Base-by-base conservation (phyloP, 1,284 basidiomycete species). In the Sporisorium iseilematis-ciliati region DNA sequence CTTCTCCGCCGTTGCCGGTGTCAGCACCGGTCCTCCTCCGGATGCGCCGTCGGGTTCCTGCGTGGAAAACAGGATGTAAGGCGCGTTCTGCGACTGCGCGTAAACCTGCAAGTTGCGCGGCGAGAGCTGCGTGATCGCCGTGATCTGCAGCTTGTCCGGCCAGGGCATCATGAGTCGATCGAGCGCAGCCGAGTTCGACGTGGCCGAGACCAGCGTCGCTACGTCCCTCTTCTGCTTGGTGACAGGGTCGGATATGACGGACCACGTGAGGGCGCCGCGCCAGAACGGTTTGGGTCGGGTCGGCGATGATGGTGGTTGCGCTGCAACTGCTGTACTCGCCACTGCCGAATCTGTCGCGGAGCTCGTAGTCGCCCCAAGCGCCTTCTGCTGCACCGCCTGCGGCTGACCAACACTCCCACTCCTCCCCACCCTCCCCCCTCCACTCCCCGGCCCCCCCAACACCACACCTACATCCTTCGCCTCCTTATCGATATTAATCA, bases 401-500 rank as follows among this genome's bases (percentile, higher is more conserved):
- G 41, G 54, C 31, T 57, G 42, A 4, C 49, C 35, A 20, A 70
- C 10, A 42, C 72, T 70, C 7, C 55, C 59, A 46, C 73, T 75
- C 38, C 64, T 61, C 0, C 49, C 67, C 35, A 45, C 54, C 12
- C 66, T 52, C 4, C n/a, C 62, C 12, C 40, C 56, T 5, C 62
- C 66, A 40, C 57, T 43, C 29, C 77, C 57, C 4, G 80, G 79
- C 7, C 80, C 80, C 16, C 77, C 73, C 25, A 82, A 57, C 14
- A 67, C 54, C 2, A 82, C 65, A 16, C 79, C 79, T 58, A 77
- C 72, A 46, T 82, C 77, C 38, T 56, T 65, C 3, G 80, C 80
- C 55, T 82, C 80, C 57, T 78, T 80, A 33, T 80, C 79, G 40
- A 82, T 82, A 14, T 68, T 77, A 29, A 80, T 70, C 52, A 82